Percentiles rank a stretch among this genome's conserved stretches.
These are phyloP conservation scores for Apophysomyces elegans DNA, from an alignment of 371 early-diverging fungal genomes.

Conservation along the genomic window DNA sequence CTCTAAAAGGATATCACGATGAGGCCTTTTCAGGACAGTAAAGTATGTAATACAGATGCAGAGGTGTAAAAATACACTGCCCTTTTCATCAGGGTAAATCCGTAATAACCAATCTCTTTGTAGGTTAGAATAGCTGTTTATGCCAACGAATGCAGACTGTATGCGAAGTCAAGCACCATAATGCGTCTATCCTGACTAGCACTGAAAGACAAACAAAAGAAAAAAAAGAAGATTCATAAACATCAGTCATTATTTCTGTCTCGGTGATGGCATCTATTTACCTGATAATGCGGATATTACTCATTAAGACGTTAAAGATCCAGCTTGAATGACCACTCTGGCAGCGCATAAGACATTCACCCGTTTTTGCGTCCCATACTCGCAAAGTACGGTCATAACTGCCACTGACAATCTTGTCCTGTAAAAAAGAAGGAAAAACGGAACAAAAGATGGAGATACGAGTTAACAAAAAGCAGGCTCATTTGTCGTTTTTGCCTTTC, in stretches of 20 bases:
- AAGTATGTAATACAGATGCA: no score
- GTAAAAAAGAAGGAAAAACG: not conserved
- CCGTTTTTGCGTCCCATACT: conserved; percentile 82
- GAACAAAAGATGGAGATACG: no score
- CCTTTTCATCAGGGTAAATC: no score
- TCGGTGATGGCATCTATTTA: conserved; percentile 10
- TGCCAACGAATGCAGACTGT: not conserved
- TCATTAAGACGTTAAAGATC: conserved; percentile 92
- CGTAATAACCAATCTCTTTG: not conserved
- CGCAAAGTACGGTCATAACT: conserved; percentile 94
- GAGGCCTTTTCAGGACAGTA: no score
- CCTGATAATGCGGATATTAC: conserved; percentile 75
- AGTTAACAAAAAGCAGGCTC: no score
- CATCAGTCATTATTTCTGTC: not conserved
- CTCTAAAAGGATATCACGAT: no score
- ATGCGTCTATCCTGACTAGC: conserved; percentile 71
- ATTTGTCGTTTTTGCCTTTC: conserved; percentile 76
- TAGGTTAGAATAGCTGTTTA: not conserved
- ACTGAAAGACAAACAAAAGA: conserved; percentile 16
- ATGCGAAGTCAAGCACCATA: conserved; percentile 75
- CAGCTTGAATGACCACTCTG: conserved; percentile 83
- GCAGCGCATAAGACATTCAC: conserved; percentile 58
- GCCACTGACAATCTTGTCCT: conserved; percentile 51
- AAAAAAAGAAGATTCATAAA: no score
- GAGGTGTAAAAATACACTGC: no score